phyloP scores from a whole-genome alignment of 495 filamentous ascomycete genomes.

The Penicillium odoratum region DNA sequence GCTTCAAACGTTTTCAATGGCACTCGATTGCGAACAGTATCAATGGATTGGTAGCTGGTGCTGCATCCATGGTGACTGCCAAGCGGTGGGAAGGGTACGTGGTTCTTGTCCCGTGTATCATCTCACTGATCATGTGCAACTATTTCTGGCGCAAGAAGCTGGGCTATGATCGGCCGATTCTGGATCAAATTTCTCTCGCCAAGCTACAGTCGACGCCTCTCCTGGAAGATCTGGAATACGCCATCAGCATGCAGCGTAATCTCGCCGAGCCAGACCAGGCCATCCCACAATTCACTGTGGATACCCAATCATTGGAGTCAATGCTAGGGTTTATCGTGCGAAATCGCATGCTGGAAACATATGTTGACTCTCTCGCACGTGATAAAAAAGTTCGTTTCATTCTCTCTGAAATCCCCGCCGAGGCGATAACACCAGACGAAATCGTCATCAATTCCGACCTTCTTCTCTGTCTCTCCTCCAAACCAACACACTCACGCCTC shows the following conservation, averaged over 20 bases:
- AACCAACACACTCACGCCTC: neutral
- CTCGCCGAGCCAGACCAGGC: constrained; percentile 15
- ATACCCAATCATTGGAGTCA: constrained; percentile 28
- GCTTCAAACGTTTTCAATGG: constrained; percentile 39
- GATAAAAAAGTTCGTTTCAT: constrained; percentile 22
- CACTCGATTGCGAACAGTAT: constrained; percentile 43
- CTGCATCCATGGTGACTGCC: constrained; percentile 49
- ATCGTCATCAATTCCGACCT: constrained; percentile 21
- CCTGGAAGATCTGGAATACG: constrained; percentile 33
- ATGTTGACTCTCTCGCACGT: constrained; percentile 33
- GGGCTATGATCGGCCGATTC: constrained; percentile 46
- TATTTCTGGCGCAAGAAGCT: constrained; percentile 46
- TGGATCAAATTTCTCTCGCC: constrained; percentile 13
- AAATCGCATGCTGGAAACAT: constrained; percentile 41
- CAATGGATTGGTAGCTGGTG: constrained; percentile 50
- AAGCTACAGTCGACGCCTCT: constrained; percentile 22
- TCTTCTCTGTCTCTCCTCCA: constrained; percentile 16
- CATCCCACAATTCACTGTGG: constrained; percentile 15
- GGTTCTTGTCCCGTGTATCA: constrained; percentile 49
- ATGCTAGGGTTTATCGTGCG: constrained; percentile 36
- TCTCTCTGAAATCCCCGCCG: constrained; percentile 9
- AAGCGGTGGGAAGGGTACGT: constrained; percentile 52
- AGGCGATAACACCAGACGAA: constrained; percentile 4
- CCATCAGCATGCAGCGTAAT: constrained; percentile 24
- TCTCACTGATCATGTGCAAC: constrained; percentile 42